Percentiles rank a stretch among this genome's conserved stretches.
These are phyloP conservation scores for Botrytis galanthina DNA, from an alignment of 2,329 filamentous ascomycete genomes.

Conservation along the genomic window DNA sequence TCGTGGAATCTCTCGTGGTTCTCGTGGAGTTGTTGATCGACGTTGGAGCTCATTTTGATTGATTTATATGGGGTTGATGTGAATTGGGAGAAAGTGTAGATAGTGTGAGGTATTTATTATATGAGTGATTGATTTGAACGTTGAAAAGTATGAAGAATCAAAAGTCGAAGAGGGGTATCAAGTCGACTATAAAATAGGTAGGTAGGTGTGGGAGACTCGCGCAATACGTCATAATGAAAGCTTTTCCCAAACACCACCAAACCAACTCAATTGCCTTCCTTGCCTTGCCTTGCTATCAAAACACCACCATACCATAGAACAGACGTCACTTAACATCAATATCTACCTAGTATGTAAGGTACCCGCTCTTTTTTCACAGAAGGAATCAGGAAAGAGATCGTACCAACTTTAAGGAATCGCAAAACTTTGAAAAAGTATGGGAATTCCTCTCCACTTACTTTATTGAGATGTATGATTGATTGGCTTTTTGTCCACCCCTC, in stretches of 20 bases:
- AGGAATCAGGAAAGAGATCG: neutral
- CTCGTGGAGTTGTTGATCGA: conserved; percentile 71
- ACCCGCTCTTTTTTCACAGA: conserved; percentile 5
- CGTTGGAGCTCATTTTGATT: conserved; percentile 40
- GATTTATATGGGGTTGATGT: neutral
- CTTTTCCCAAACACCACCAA: neutral
- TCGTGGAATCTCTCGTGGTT: conserved; percentile 73
- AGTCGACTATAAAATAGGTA: conserved; percentile 14
- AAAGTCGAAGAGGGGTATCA: neutral
- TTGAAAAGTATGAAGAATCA: neutral
- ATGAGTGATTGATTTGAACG: neutral
- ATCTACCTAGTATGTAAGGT: conserved; percentile 8
- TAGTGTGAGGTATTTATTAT: neutral
- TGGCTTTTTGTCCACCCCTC: conserved; percentile 6
- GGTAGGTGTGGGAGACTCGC: neutral
- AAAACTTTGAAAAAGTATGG: neutral
- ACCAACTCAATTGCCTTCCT: neutral
- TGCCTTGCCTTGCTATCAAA: conserved; percentile 9
- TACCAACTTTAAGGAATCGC: conserved; percentile 1
- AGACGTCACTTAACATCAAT: conserved; percentile 14
- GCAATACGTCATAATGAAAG: conserved; percentile 19
- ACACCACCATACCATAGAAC: neutral
- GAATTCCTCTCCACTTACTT: conserved; percentile 4
- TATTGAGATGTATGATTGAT: neutral
- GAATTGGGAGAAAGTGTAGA: neutral